Evolutionary conservation across 2,329 filamentous ascomycete genomes (phyloP), one percentile per base, ranked within the genome.

Genomic region (Talaromyces sp.): DNA sequence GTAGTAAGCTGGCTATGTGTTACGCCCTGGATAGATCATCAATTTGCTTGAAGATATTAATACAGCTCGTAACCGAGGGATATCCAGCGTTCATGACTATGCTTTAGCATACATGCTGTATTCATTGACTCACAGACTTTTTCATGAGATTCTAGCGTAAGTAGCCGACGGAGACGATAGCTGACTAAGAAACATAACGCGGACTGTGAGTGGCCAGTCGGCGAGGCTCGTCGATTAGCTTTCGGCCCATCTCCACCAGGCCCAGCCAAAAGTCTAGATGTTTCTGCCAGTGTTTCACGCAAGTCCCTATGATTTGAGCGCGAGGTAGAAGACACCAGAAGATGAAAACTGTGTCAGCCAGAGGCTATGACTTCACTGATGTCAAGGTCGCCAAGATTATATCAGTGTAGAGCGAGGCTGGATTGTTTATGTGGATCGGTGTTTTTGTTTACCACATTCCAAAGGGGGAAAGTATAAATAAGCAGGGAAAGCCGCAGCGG

Each of bases 181-280:
- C 8, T 54, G 48, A 54, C 31, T 54, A 22, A 35, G 16, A 35
- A n/a, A 16, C 27, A 33, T 39, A 39, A 27, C 13, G n/a, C 19
- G 19, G 45, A 19, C 33, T 50, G 9, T 47, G n/a, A 41, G 43
- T 35, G 31, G 48, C 45, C 50, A 24, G 45, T 14, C 24, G 60
- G 39, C 48, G 60, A 63, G 60, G 47, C 50, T 63, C 52, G 41
- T 64, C 62, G 62, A 64, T 64, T 64, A 64, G 62, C 52, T 63
- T 59, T 59, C 62, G 37, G 62, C 19, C 52, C 62, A 59, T 58
- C 62, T 59, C 62, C 62, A 64, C 56, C 8, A n/a, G 62, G 31
- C 43, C 62, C 54, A 41, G 31, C 24, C 24, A 52, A 27, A 33
- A 63, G 31, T 47, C 61, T 63, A 63, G 61, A 63, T 47, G 61